Evolutionary conservation across 202 grass and related monocot genomes (phyloP).

Genomic region (Sporobolus alterniflorus): DNA sequence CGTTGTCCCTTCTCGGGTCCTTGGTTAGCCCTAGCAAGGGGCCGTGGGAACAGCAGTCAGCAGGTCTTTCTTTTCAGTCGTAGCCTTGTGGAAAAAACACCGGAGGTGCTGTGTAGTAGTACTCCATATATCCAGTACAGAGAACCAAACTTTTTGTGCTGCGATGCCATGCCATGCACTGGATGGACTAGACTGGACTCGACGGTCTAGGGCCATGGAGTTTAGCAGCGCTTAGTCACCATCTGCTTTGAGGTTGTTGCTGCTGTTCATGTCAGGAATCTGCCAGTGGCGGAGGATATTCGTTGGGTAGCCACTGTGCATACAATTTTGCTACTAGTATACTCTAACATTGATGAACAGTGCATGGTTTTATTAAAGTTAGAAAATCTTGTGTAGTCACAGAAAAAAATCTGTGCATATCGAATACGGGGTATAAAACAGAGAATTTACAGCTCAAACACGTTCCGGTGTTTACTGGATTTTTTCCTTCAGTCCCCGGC

Average conservation of each 20-base stretch:
- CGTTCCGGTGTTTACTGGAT: too few species aligned
- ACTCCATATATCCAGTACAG: neutral
- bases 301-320: too few species aligned
- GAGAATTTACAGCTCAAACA: too few species aligned
- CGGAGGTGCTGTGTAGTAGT: neutral
- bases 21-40: neutral
- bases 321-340: too few species aligned
- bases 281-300: too few species aligned
- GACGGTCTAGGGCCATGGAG: neutral
- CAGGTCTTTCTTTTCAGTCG: constrained; percentile 6
- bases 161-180: neutral
- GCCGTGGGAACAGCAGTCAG: neutral
- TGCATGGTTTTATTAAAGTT: too few species aligned
- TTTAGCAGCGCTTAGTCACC: neutral
- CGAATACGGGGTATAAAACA: too few species aligned
- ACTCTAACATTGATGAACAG: too few species aligned
- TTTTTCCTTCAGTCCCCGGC: too few species aligned
- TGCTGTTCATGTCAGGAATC: constrained; percentile 36
- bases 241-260: constrained; percentile 17
- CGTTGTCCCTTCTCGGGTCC: neutral
- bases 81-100: constrained; percentile 24
- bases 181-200: neutral
- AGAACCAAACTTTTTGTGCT: neutral
- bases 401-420: too few species aligned
- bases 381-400: too few species aligned